Evolutionary conservation across 495 filamentous ascomycete species (phyloP).

Genomic region (Aspergillus biplanus): DNA sequence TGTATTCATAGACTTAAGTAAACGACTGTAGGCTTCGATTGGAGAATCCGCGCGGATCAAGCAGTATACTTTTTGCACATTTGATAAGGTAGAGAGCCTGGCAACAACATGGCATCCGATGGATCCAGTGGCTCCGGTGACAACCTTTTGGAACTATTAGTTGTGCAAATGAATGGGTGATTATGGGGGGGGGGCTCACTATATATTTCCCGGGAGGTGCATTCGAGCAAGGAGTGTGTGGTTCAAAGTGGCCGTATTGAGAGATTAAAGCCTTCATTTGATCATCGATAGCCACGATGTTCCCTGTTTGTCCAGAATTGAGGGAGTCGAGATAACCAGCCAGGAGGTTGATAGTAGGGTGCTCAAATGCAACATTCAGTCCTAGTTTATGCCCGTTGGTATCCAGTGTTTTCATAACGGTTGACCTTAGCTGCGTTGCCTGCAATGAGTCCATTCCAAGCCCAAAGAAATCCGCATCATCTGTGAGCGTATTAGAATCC

Average conservation of each 20-base stretch:
- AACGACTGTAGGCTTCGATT: conserved; percentile 48
- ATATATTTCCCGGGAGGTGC: conserved; percentile 26
- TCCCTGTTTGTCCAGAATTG: conserved; percentile 27
- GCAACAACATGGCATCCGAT: conserved; percentile 30
- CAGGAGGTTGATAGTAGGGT: conserved; percentile 43
- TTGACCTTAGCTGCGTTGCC: conserved; percentile 53
- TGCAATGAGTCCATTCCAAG: conserved; percentile 60
- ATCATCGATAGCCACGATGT: conserved; percentile 32
- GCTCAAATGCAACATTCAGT: conserved; percentile 52
- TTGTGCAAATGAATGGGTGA: not conserved
- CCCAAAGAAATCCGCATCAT: conserved; percentile 55
- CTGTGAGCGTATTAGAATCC: conserved; percentile 12
- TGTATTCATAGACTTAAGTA: conserved; percentile 51
- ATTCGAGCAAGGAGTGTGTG: conserved; percentile 32
- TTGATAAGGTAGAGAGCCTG: conserved; percentile 24
- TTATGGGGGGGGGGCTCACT: conserved; percentile 13
- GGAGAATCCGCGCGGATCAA: conserved; percentile 55
- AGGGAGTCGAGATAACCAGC: conserved; percentile 34
- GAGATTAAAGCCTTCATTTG: conserved; percentile 42
- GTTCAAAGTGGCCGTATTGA: conserved; percentile 43
- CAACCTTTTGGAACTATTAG: conserved; percentile 20
- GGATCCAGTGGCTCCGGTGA: conserved; percentile 33
- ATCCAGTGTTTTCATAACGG: conserved; percentile 33
- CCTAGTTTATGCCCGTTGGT: conserved; percentile 37
- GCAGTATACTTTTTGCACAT: conserved; percentile 53